These are phyloP conservation scores for Phytophthora fragariaefolia DNA, from an alignment of 352 stramenopile species.

Conservation along the genomic window DNA sequence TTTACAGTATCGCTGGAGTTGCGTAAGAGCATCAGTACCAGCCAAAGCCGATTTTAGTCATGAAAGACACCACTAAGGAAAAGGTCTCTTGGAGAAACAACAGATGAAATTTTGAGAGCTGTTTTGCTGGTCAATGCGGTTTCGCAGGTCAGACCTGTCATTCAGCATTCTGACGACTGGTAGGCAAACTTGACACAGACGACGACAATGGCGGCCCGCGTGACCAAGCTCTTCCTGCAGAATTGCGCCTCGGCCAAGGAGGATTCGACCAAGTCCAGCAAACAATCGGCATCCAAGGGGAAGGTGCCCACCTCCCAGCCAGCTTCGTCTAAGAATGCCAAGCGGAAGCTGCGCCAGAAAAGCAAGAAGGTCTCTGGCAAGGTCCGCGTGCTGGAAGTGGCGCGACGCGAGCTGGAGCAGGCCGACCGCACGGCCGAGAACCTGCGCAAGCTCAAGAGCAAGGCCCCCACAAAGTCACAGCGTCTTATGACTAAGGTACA, in stretches of 20 bases:
- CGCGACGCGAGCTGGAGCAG: slow-evolving; percentile 55
- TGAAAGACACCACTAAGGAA: too few species aligned
- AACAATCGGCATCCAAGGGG: slow-evolving; percentile 11
- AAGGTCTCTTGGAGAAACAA: too few species aligned
- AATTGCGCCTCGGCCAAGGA: slow-evolving; percentile 44
- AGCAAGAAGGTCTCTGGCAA: slow-evolving; percentile 35
- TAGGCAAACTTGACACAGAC: slow-evolving; percentile 5
- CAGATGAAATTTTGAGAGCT: too few species aligned
- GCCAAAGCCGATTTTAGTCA: too few species aligned
- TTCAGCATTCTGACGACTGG: slow-evolving; percentile 29
- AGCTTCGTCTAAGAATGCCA: slow-evolving; percentile 27
- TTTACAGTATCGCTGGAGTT: background rate
- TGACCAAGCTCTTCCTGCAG: slow-evolving; percentile 82
- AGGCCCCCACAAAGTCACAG: slow-evolving; percentile 61
- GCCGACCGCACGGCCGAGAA: slow-evolving; percentile 67
- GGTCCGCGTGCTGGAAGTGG: slow-evolving; percentile 62
- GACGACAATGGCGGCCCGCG: slow-evolving; percentile 57
- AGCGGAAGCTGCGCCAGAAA: slow-evolving; percentile 37
- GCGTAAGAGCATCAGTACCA: too few species aligned
- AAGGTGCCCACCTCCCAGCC: background rate
- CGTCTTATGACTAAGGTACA: slow-evolving; percentile 71
- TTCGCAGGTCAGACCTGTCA: background rate
- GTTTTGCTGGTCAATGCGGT: background rate
- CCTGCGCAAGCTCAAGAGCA: slow-evolving; percentile 67
- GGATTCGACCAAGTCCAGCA: slow-evolving; percentile 21